Evolutionary conservation across 352 stramenopile species (phyloP), one percentile per base, ranked within the genome.

Genomic region (Phytophthora melonis): DNA sequence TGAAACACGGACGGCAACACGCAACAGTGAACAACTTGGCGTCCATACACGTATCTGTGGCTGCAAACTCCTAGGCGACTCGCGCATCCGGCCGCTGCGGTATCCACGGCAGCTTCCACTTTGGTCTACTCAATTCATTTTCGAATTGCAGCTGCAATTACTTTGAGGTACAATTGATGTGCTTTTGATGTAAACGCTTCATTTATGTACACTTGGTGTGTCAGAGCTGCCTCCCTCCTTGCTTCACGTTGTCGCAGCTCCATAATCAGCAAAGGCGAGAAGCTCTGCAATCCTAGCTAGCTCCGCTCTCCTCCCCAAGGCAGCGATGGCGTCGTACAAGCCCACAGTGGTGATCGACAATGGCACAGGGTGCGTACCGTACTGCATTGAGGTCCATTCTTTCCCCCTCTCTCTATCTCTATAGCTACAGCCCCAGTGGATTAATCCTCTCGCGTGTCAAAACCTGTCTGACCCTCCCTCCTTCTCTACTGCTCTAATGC

Each of bases 281-380:
- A 72, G 50, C 66, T 63, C 55, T 41, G 36, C 53, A 63, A 69
- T 52, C 50, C 23, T 25, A 25, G 23, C 47, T 36, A 8, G 41
- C 41, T 8, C 23, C 36, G 39, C 47, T 58, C 53, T 63, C 21
- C 49, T 54, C 50, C 36, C 50, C 50, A 34, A 27, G 43, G 56
- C 57, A 53, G 56, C 47, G 56, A 92, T 93, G 86, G 82, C 86
- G 67, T 86, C 79, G 49, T 87, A 83, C 67, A 98, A 98, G 76
- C 93, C 95, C n/a, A 91, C 96, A 41, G 92, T 98, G 47, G 96
- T 99, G 39, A 98, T 99, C 75, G 96, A 99, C 82, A 99, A 98
- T 92, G 96, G 96, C 72, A 99, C 96, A 8, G 96, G 96, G 86
- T 98, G 70, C 75, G 89, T 77, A 34, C 53, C n/a, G n/a, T n/a